A percentile compares a stretch with the other conserved stretches of the same genome.
Conservation (phyloP, 2,329 filamentous ascomycete genomes). For the Fusarium sp. region DNA sequence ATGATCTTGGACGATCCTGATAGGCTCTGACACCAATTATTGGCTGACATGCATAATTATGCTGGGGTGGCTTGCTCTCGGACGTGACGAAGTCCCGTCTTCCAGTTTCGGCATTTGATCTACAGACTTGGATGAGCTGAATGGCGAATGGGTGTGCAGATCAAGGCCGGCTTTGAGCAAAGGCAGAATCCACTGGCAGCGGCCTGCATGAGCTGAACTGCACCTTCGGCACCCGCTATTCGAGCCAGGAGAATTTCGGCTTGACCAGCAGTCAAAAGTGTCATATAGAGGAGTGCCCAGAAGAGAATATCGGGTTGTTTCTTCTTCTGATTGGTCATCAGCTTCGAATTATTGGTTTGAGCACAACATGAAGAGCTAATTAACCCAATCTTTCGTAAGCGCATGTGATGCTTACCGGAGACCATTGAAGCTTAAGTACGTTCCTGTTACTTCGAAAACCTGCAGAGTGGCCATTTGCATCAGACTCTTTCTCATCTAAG, state of each 20-base stretch:
- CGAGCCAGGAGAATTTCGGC: not conserved
- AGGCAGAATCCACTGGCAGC: not conserved
- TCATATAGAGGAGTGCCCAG: too few relatives aligned
- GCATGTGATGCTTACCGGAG: not conserved
- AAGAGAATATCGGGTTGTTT: not conserved
- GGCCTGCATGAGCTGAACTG: not conserved
- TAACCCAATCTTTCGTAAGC: too few relatives aligned
- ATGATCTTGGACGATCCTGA: rapidly evolving
- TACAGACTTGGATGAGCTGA: not conserved
- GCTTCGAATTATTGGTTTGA: not conserved
- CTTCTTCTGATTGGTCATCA: not conserved
- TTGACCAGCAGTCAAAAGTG: not conserved
- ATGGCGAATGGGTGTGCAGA: not conserved
- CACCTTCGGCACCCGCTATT: not conserved
- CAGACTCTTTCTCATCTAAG: not conserved
- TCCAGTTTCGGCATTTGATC: not conserved
- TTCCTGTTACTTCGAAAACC: too few relatives aligned
- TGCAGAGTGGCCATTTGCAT: not conserved
- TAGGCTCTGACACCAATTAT: not conserved
- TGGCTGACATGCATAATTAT: not conserved
- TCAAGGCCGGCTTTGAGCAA: not conserved
- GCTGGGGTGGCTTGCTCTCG: rapidly evolving
- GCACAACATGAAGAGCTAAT: not conserved
- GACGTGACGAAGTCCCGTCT: not conserved
- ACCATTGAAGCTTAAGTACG: not conserved